Conservation (phyloP, 2,329 filamentous ascomycete genomes). For the Helotiales sp. region DNA sequence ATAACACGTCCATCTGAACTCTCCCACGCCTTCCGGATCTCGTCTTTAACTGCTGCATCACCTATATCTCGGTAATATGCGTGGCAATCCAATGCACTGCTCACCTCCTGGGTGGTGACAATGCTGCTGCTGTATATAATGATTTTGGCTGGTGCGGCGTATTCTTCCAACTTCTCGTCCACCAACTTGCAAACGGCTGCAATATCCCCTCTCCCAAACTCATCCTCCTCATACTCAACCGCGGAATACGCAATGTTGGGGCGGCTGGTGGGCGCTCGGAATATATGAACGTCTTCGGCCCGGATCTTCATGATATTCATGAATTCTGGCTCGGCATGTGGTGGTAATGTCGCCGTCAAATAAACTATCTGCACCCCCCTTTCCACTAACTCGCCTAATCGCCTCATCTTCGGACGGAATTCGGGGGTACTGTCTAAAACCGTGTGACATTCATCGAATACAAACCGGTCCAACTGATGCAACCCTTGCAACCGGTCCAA, state of each 20-base stretch:
- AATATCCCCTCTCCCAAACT: slow-evolving; percentile 4
- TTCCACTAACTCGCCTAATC: slow-evolving; percentile 6
- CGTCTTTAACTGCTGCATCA: no score
- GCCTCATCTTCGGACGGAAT: neutral
- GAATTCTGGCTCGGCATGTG: slow-evolving; percentile 3
- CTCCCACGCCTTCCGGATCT: slow-evolving; percentile 8
- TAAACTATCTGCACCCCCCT: no score
- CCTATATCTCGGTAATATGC: slow-evolving; percentile 2
- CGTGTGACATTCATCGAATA: slow-evolving; percentile 4
- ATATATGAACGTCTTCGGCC: slow-evolving; percentile 1
- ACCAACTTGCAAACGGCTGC: neutral
- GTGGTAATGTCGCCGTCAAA: neutral
- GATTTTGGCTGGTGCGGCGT: neutral
- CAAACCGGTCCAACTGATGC: neutral
- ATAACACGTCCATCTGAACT: neutral
- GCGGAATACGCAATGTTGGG: neutral
- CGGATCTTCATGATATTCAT: slow-evolving; percentile 3
- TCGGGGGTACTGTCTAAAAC: neutral
- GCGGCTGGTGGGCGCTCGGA: neutral
- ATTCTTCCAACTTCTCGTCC: neutral
- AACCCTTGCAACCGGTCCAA: neutral
- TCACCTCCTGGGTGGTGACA: slow-evolving; percentile 5
- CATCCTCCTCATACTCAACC: neutral
- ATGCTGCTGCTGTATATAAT: slow-evolving; percentile 11
- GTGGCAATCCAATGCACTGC: neutral